These are phyloP conservation scores for Ophiostoma triangulosporum DNA, from an alignment of 2,329 filamentous ascomycete species.

Conservation along the genomic window DNA sequence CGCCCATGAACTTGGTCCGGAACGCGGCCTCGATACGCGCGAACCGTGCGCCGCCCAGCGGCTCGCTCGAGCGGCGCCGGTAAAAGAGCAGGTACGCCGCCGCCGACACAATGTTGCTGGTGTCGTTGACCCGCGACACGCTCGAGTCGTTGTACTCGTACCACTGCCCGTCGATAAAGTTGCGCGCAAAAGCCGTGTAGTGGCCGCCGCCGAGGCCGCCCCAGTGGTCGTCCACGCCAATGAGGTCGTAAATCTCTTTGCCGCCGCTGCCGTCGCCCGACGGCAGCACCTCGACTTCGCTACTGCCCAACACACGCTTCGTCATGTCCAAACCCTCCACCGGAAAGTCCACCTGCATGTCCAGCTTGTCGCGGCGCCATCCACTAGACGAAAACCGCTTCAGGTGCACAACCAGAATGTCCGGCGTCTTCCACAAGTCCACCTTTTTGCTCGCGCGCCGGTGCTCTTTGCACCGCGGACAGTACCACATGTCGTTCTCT, in stretches of 20 bases:
- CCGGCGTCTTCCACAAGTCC: slow-evolving; percentile 90
- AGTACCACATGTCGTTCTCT: slow-evolving; percentile 96
- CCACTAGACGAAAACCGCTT: slow-evolving; percentile 87
- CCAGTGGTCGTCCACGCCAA: slow-evolving; percentile 92
- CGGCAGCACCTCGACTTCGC: too few species aligned
- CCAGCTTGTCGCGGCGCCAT: slow-evolving; percentile 77
- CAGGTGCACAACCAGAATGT: slow-evolving; percentile 87
- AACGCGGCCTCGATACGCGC: slow-evolving; percentile 55
- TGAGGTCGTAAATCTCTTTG: slow-evolving; percentile 83
- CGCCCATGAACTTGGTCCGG: slow-evolving; percentile 34
- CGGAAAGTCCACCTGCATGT: slow-evolving; percentile 83
- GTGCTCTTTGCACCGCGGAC: slow-evolving; percentile 87
- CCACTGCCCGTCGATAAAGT: slow-evolving; percentile 80
- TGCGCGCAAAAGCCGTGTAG: slow-evolving; percentile 89
- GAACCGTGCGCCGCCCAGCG: slow-evolving; percentile 68
- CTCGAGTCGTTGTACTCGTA: slow-evolving; percentile 91
- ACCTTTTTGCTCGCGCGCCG: slow-evolving; percentile 90
- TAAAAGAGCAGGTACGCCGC: slow-evolving; percentile 94
- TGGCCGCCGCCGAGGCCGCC: slow-evolving; percentile 88
- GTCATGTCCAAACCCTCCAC: slow-evolving; percentile 75
- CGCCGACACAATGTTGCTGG: slow-evolving; percentile 51
- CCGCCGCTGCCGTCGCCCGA: too few species aligned
- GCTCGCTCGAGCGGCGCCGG: slow-evolving; percentile 61
- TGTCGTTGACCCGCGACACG: slow-evolving; percentile 48
- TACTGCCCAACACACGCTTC: slow-evolving; percentile 61